A percentile compares a stretch with the other conserved stretches of the same genome.
phyloP scores from a whole-genome alignment of 805 yeast species.

The Diddensiella caesifluorescens region DNA sequence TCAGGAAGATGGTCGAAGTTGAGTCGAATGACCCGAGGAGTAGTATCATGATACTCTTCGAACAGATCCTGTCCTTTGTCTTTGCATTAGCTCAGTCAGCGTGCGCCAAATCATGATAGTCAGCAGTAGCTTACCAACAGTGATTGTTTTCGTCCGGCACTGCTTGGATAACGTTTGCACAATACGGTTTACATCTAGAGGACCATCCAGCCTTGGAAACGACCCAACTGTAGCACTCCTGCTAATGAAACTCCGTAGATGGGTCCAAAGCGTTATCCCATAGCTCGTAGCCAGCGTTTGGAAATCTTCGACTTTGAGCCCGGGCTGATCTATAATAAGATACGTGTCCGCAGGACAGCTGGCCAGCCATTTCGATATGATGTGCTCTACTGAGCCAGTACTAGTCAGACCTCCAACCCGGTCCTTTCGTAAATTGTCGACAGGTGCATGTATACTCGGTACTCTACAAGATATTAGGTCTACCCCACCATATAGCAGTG shows the following conservation, averaged over 20 bases:
- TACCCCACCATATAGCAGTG: neutral
- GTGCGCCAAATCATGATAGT: too few species aligned
- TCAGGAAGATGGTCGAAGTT: constrained; percentile 46
- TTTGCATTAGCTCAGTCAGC: too few species aligned
- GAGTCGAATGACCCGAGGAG: constrained; percentile 52
- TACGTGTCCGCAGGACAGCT: constrained; percentile 51
- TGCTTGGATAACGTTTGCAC: constrained; percentile 39
- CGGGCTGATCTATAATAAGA: constrained; percentile 50
- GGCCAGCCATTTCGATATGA: constrained; percentile 32
- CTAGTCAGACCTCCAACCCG: constrained; percentile 16
- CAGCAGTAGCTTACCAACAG: constrained; percentile 30
- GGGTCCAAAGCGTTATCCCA: constrained; percentile 16
- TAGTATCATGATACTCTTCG: constrained; percentile 50
- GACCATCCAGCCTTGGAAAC: constrained; percentile 23
- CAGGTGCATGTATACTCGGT: constrained; percentile 14
- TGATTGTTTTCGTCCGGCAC: constrained; percentile 45
- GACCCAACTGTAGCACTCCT: constrained; percentile 23
- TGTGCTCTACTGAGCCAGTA: constrained; percentile 7
- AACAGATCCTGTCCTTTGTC: constrained; percentile 13
- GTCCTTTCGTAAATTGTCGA: constrained; percentile 16
- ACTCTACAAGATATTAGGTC: constrained; percentile 8
- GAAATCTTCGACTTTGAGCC: constrained; percentile 46
- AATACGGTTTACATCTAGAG: constrained; percentile 40
- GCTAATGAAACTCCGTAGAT: constrained; percentile 18
- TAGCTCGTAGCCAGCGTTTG: constrained; percentile 13